Base-by-base conservation (phyloP, 1,284 basidiomycete genomes). In the Naganishia sp. region DNA sequence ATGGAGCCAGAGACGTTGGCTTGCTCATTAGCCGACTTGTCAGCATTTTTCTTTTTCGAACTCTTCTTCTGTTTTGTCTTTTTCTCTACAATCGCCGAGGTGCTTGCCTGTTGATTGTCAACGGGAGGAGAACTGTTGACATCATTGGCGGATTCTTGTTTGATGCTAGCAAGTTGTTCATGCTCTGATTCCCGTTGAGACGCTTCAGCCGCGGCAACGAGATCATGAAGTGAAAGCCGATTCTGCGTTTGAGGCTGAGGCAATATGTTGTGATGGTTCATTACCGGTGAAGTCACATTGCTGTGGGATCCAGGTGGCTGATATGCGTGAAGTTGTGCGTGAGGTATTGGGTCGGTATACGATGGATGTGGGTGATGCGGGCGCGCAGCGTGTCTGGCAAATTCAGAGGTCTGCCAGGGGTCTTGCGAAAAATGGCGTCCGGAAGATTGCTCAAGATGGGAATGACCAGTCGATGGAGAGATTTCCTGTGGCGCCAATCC, bases 301-400 rank as follows among this genome's bases (percentile, higher is more conserved):
- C 57, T 61, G n/a, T 50, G 42, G 21, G 57, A 50, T 61, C n/a
- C 47, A 21, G 54, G 45, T 3, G 45, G 56, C 31, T 49, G 57
- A 10, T 61, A 61, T 2, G 31, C 25, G 23, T 51, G 47, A 6
- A 51, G 25, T 13, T 61, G 57, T 1, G 57, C 57, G 23, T 51
- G 57, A 18, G 57, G 57, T 25, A 61, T 61, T 47, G 57, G 57
- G 21, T 61, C 57, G 31, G 57, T 61, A 23, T 51, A 61, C 31
- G 57, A 41, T 10, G 57, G 32, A 32, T 61, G 52, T 39, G 52
- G 52, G 28, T n/a, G 52, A 23, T 54, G 18, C n/a, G 52, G n/a
- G 10, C 52, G 52, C 6, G 15, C 10, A 31, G 52, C 17, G n/a
- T 54, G n/a, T 1, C 18, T 10, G 21, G 28, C 9, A 10, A 23